Base-by-base conservation (phyloP, 2,329 filamentous ascomycete genomes). In the Colletotrichum coccodes region DNA sequence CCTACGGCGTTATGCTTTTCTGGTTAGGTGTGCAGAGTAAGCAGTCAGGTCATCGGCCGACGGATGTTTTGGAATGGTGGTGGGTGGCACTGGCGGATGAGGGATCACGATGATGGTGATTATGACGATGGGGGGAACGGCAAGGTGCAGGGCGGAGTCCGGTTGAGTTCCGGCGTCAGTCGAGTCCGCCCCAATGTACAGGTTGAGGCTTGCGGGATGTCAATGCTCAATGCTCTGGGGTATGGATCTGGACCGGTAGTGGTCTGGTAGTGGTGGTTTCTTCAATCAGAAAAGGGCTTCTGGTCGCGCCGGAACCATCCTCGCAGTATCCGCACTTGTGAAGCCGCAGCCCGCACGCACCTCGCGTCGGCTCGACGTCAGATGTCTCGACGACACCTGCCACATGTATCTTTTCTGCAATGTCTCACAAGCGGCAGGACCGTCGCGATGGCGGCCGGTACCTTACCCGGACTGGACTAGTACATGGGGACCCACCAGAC, bases 301-400 rank as follows among this genome's bases (percentile, higher is more conserved):
- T 32, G 16, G 11, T 23, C 8, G 21, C 36, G 53, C 34, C 53
- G 36, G 36, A 57, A 42, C 26, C 57, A 47, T 26, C n/a, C 57
- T 60, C 30, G 42, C 56, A 23, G 44, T 57, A 50, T 44, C 59
- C 52, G 64, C 44, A 64, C n/a, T 42, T 46, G 40, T 32, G n/a
- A 26, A 40, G 53, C 21, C 18, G 59, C 46, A 38, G 49, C 16
- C 40, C 61, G 61, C 66, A 66, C 62, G 66, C 21, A 42, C 62
- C 61, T 57, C 54, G 46, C 12, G 54, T 44, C 56, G 54, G 61
- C 54, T 66, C 58, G 49, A 69, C 66, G 66, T 66, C 61, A 66
- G 54, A 69, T 69, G 66, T 69, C 66, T 60, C 56, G 21, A 54
- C 66, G 66, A 69, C 66, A 66, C 62, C 66, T 69, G 66, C 66